A percentile compares a stretch with the other conserved stretches of the same genome.
Evolutionary conservation across 371 early-diverging fungal species (phyloP).

Genomic region (Cokeromyces recurvatus): DNA sequence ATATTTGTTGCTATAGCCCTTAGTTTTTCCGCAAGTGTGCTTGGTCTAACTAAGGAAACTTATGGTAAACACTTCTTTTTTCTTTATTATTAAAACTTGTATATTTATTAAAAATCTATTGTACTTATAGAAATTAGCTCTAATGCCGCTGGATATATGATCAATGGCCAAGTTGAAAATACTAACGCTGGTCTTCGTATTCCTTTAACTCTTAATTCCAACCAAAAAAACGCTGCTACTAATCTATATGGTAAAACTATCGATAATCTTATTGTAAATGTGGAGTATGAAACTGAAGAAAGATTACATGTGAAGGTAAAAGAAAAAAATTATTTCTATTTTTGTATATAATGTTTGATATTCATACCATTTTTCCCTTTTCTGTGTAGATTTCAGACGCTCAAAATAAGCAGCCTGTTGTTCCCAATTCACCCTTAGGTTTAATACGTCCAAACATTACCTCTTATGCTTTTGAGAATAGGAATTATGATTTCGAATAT

Average conservation of each 20-base stretch:
- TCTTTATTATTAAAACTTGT: too few species aligned
- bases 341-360: too few species aligned
- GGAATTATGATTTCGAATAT: slow-evolving; percentile 43
- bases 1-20: slow-evolving; percentile 22
- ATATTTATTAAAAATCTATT: neutral
- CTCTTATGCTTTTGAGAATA: slow-evolving; percentile 10
- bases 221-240: slow-evolving; percentile 1
- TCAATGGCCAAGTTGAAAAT: slow-evolving; percentile 20
- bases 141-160: slow-evolving; percentile 27
- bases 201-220: slow-evolving; percentile 14
- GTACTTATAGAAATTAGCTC: slow-evolving; percentile 8
- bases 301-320: slow-evolving; percentile 46
- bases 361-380: neutral
- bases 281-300: slow-evolving; percentile 48
- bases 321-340: neutral
- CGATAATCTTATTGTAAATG: slow-evolving; percentile 30
- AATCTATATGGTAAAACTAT: slow-evolving; percentile 43
- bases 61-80: slow-evolving; percentile 10
- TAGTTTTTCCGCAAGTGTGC: slow-evolving; percentile 7
- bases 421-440: slow-evolving; percentile 49
- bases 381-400: slow-evolving; percentile 40
- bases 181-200: slow-evolving; percentile 31
- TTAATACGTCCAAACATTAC: slow-evolving; percentile 18
- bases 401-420: slow-evolving; percentile 42
- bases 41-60: slow-evolving; percentile 13